Conservation (phyloP, 164 flowering plant genomes). For the Hamamelis virginiana region DNA sequence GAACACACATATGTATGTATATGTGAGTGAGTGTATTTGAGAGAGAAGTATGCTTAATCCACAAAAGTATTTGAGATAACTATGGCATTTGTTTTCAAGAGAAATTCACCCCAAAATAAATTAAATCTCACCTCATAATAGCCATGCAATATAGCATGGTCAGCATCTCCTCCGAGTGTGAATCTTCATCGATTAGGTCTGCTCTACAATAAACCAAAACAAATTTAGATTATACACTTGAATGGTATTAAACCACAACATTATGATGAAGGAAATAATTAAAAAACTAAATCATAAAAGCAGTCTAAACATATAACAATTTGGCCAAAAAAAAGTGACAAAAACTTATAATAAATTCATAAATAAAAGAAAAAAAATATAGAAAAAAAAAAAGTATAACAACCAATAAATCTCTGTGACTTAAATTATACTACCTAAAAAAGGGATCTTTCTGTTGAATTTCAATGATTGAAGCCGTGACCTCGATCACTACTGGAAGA, state of each 20-base stretch:
- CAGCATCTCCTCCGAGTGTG: constrained; percentile 60
- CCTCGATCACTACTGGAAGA: constrained; percentile 62
- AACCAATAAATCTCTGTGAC: no score
- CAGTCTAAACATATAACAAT: no score
- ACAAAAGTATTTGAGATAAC: no score
- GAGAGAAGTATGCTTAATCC: no score
- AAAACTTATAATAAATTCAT: not conserved
- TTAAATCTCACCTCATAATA: constrained; percentile 56
- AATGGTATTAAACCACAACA: not conserved
- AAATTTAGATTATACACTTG: not conserved
- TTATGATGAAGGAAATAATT: no score
- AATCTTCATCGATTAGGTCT: constrained; percentile 22
- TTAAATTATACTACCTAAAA: constrained; percentile 41
- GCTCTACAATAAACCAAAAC: constrained; percentile 24
- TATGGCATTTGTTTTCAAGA: no score
- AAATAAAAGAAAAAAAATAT: not conserved
- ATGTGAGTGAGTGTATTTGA: no score
- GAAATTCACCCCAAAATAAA: not conserved
- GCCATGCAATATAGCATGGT: constrained; percentile 81
- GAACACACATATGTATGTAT: no score
- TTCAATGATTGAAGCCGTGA: constrained; percentile 70
- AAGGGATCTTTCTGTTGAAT: constrained; percentile 74
- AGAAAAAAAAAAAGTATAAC: not conserved
- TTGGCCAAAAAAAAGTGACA: no score
- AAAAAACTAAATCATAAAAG: no score